Conservation (phyloP, 1,284 basidiomycete genomes). For the Rhodotorula sp. region DNA sequence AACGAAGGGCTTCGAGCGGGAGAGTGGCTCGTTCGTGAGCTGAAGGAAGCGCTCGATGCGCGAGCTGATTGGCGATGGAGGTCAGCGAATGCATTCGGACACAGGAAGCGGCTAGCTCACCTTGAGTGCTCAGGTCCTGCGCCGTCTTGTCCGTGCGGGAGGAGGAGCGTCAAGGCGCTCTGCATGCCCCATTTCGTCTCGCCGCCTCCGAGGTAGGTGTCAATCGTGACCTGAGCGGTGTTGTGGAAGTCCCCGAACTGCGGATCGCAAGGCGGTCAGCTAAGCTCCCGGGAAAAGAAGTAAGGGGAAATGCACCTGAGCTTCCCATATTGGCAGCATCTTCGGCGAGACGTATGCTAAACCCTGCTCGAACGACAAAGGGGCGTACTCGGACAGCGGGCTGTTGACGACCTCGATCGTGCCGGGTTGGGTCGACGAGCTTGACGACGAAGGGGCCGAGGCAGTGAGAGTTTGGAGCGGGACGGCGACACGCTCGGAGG, state of each 20-base stretch:
- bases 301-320: constrained; percentile 57
- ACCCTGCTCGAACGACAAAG: constrained; percentile 73
- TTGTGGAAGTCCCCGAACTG: constrained; percentile 71
- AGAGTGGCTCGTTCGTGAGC: constrained; percentile 66
- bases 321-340: constrained; percentile 83
- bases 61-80: constrained; percentile 53
- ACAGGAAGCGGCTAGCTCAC: not conserved
- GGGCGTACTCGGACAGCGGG: constrained; percentile 41
- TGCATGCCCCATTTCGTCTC: constrained; percentile 54
- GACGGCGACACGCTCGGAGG: constrained; percentile 23
- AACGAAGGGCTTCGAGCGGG: constrained; percentile 47
- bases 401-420: constrained; percentile 49
- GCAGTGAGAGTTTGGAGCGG: constrained; percentile 30
- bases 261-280: not conserved
- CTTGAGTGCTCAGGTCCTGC: constrained; percentile 76
- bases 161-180: constrained; percentile 38
- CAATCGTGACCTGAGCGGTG: constrained; percentile 81
- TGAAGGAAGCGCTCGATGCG: constrained; percentile 74
- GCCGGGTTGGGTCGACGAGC: constrained; percentile 42
- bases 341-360: constrained; percentile 78
- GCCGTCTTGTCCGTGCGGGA: constrained; percentile 58
- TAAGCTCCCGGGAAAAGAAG: not conserved
- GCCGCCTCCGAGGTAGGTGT: constrained; percentile 76
- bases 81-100: not conserved
- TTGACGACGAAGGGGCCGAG: not conserved